Evolutionary conservation across 2,329 filamentous ascomycete genomes (phyloP).

Genomic region (Talaromyces sp.): DNA sequence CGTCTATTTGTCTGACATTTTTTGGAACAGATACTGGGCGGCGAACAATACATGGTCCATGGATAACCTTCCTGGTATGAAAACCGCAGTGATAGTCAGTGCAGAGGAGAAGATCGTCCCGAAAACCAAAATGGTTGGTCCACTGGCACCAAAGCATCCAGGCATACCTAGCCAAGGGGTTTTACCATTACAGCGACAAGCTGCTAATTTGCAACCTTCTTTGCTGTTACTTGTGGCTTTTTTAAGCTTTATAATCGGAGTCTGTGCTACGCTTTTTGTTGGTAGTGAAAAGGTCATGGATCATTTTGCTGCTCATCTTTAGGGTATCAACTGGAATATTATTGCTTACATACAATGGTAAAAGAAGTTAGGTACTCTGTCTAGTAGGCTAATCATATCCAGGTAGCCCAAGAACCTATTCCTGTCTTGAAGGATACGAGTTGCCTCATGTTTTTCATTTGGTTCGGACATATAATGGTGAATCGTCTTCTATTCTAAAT

Average conservation of each 20-base stretch:
- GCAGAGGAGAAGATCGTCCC: constrained; percentile 15
- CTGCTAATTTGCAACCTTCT: not conserved
- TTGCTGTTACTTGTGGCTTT: constrained; percentile 11
- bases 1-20: not conserved
- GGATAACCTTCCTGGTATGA: constrained; percentile 14
- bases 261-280: constrained; percentile 7
- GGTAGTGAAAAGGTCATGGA: constrained; percentile 2
- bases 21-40: constrained; percentile 14
- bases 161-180: constrained; percentile 6
- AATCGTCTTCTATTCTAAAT: not conserved
- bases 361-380: not conserved
- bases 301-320: not conserved
- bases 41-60: constrained; percentile 17
- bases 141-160: constrained; percentile 9
- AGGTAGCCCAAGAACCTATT: not conserved
- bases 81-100: constrained; percentile 6
- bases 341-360: not conserved
- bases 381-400: not conserved
- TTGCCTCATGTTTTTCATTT: not conserved
- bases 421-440: not conserved
- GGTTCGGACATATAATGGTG: not conserved
- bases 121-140: constrained; percentile 16
- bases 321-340: not conserved
- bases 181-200: not conserved
- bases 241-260: constrained; percentile 10